Evolutionary conservation across 805 yeast species (phyloP), one percentile per base, ranked within the genome.

Genomic region (Candida silvatica): DNA sequence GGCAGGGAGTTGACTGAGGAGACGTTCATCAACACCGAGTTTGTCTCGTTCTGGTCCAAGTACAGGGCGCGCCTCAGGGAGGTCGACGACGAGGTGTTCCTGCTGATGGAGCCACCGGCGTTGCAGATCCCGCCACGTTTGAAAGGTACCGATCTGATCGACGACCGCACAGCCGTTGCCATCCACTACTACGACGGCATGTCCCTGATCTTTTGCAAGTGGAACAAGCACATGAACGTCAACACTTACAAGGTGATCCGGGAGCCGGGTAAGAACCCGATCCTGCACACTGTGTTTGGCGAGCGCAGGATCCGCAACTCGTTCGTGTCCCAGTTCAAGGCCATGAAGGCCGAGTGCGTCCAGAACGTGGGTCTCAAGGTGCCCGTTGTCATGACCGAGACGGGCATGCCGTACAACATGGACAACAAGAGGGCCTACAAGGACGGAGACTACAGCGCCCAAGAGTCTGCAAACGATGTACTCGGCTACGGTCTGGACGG

Each of bases 321-420:
- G 39, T 59, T 90, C 32, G 66, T 69, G 35, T 68, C 61, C 32
- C 97, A 90, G 58, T 62, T 90, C 38, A 46, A 53, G n/a, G 80
- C 71, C 38, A 70, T 90, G 62, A 70, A 67, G 36, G 49, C 54
- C 16, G 97, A 92, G 51, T 75, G 86, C 4, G 52, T 59, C 5
- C 67, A 66, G 4, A 54, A 69, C 20, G 56, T 88, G 25, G 97
- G 97, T 3, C 38, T 45, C 2, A 34, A 54, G 7, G 65, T 86
- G 7, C 95, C 97, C 0, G 70, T 81, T 7, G 59, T 90, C 17
- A 77, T 92, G 68, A 74, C 94, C 1, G 98, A 90, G 56, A 87
- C 90, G n/a, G 98, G 98, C 5, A 85, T 90, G 80, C 97, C 98
- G 3, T 85, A 80, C 54, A 96, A 92, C 55, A 84, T 90, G 96